Evolutionary conservation across 164 flowering plant genomes (phyloP), one percentile per base, ranked within the genome.

Genomic region (Pachysandra terminalis): DNA sequence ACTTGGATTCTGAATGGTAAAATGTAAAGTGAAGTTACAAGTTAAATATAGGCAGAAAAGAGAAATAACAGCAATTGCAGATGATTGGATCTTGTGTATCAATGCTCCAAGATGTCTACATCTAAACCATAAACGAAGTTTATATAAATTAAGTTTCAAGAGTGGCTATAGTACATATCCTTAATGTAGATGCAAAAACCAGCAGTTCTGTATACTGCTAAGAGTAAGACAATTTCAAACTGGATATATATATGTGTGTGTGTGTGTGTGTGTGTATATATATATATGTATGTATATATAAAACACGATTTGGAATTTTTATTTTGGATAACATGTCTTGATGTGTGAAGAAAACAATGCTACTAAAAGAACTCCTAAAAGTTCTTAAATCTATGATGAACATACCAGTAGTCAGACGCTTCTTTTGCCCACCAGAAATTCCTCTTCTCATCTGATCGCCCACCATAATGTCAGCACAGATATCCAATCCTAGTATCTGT

Each of bases 371-470:
- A 35, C 13, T 56, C 16, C 19, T 9, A 17, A 24, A 28, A 40
- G 27, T 25, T 63, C 9, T 35, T 24, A 27, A 25, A 10, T 23
- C 25, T 17, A 22, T 71, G 17, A 58, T 27, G 37, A 32, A 66
- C 85, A 71, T 78, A 81, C 89, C 88, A 37, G 88, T 83, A 10
- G 90, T 86, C 51, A 84, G 81, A 53, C 90, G 86, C 74, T 86
- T 86, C 82, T 81, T 84, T 59, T 86, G 85, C 25, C 88, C 90
- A 37, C 90, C 88, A 63, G 90, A 86, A 21, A 86, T 81, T 1
- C 90, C 88, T 67, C 90, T 75, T 72, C 79, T 78, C 90, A 86
- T 86, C 6, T 77, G 85, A 73, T 83, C 75, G 3, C 90, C 90
- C 45, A 86, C 87, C 66, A 81, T 62, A 41, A 73, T 77, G 70